phyloP scores from a whole-genome alignment of 768 basidiomycete species.

The Tulasnella sp. region DNA sequence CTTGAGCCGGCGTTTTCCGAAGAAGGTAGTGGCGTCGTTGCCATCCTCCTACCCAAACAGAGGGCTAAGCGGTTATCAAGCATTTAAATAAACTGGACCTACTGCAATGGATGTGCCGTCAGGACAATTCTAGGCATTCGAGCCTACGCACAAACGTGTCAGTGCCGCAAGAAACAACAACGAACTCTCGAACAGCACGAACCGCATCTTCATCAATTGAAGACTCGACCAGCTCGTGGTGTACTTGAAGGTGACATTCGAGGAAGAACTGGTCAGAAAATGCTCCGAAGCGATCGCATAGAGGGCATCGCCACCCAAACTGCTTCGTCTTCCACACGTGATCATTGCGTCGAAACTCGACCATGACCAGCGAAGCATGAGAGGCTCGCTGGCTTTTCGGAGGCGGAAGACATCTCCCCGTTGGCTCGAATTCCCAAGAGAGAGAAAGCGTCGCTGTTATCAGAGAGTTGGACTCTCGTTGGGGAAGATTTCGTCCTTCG shows the following conservation, averaged over 20 bases:
- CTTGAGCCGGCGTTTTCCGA: background rate
- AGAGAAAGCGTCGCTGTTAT: background rate
- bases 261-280: slow-evolving; percentile 42
- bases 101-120: background rate
- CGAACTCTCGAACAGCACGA: background rate
- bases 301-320: slow-evolving; percentile 41
- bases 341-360: background rate
- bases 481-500: background rate
- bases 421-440: background rate
- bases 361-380: background rate
- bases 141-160: background rate
- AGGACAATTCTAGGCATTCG: background rate
- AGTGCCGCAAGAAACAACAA: slow-evolving; percentile 17
- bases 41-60: background rate
- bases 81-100: background rate
- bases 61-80: too few species aligned
- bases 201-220: slow-evolving; percentile 34
- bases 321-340: slow-evolving; percentile 1
- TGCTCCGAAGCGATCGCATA: slow-evolving; percentile 43
- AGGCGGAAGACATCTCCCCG: background rate
- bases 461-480: background rate
- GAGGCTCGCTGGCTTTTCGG: background rate
- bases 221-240: slow-evolving; percentile 39
- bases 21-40: background rate
- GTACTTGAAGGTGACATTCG: slow-evolving; percentile 42